Evolutionary conservation across 495 filamentous ascomycete genomes (phyloP).

Genomic region (Xylaria castorea): DNA sequence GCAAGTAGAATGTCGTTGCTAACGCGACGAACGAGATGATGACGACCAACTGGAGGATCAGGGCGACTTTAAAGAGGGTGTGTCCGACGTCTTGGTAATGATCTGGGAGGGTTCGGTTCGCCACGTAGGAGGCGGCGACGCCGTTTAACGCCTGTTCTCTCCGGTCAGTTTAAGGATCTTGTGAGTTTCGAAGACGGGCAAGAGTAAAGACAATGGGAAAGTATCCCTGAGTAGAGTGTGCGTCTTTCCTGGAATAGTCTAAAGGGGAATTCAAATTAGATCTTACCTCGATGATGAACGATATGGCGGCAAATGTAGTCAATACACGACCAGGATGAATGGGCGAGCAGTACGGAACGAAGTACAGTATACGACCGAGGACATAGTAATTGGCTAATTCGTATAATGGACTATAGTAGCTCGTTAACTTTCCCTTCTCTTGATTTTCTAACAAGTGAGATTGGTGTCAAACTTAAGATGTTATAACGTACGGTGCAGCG

Average conservation of each 20-base stretch:
- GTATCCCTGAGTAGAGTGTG: neutral
- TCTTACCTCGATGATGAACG: conserved; percentile 61
- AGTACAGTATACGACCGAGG: conserved; percentile 78
- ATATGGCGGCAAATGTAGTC: conserved; percentile 74
- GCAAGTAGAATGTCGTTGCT: conserved; percentile 63
- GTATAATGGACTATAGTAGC: conserved; percentile 65
- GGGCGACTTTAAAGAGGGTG: conserved; percentile 66
- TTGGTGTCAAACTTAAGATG: neutral
- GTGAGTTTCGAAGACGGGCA: too few species aligned
- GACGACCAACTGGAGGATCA: conserved; percentile 72
- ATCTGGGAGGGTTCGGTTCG: conserved; percentile 58
- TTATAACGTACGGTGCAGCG: conserved; percentile 66
- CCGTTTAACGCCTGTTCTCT: conserved; percentile 59
- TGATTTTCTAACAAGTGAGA: neutral
- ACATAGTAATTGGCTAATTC: conserved; percentile 78
- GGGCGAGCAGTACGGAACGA: conserved; percentile 77
- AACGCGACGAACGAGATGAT: conserved; percentile 67
- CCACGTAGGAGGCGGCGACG: conserved; percentile 67
- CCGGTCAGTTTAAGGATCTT: neutral
- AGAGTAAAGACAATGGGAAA: neutral
- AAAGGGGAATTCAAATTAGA: neutral
- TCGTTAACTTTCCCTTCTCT: neutral
- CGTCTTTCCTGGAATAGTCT: neutral
- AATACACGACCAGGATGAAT: conserved; percentile 80
- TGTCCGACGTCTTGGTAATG: conserved; percentile 59